Conservation (phyloP, 257 asterid species). For the Salvia hispanica region DNA sequence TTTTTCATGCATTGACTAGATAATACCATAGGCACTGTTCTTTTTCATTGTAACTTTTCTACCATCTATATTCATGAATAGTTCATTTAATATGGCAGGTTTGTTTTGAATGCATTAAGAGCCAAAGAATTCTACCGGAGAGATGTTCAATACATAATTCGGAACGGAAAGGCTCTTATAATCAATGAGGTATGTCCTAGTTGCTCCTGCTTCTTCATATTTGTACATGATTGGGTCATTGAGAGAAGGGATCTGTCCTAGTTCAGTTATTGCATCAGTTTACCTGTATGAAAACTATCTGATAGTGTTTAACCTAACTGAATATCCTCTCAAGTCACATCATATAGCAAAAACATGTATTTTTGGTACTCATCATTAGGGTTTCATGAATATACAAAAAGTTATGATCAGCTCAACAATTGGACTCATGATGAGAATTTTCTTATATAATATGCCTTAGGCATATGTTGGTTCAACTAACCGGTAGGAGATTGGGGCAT, state of each 20-base stretch:
- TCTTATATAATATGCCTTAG: slow-evolving; percentile 12
- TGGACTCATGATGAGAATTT: not conserved
- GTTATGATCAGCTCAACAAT: not conserved
- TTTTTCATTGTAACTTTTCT: slow-evolving; percentile 4
- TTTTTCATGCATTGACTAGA: slow-evolving; percentile 7
- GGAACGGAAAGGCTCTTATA: slow-evolving; percentile 87
- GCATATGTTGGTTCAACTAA: slow-evolving; percentile 2
- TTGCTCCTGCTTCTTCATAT: slow-evolving; percentile 16
- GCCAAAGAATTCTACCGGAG: slow-evolving; percentile 92
- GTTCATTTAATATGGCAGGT: slow-evolving; percentile 50
- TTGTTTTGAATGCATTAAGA: slow-evolving; percentile 86
- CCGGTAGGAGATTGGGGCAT: not conserved
- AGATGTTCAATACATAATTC: slow-evolving; percentile 93
- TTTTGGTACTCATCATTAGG: not conserved
- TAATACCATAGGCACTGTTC: slow-evolving; percentile 13
- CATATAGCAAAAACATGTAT: not conserved
- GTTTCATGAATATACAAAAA: not conserved
- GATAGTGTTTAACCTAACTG: not conserved
- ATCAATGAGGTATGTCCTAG: slow-evolving; percentile 65
- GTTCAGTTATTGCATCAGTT: not conserved
- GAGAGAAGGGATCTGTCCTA: slow-evolving; percentile 13
- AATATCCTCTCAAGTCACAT: not conserved
- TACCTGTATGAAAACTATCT: not conserved
- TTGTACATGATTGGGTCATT: not conserved
- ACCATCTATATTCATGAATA: slow-evolving; percentile 16